Percentiles rank a stretch among this genome's conserved stretches.
Conservation (phyloP, 305 asterid genomes). For the Fraxinus angustifolia region DNA sequence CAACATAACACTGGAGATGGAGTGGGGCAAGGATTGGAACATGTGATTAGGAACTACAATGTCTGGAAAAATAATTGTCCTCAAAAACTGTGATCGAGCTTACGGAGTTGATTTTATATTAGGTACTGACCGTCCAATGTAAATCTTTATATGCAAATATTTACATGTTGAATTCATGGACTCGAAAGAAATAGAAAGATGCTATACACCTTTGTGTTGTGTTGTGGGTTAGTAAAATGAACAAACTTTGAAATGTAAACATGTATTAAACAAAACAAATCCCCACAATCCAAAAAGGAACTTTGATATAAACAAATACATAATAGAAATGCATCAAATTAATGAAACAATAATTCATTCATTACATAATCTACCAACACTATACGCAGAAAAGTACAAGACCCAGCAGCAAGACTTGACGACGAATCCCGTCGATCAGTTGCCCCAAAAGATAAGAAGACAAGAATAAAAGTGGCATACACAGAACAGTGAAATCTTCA, state of each 20-base stretch:
- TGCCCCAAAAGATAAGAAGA: background rate
- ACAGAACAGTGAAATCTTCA: background rate
- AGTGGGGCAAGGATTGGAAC: background rate
- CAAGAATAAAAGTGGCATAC: background rate
- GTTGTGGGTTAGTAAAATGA: background rate
- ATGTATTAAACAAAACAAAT: background rate
- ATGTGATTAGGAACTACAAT: background rate
- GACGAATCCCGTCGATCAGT: background rate
- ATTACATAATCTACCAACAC: background rate
- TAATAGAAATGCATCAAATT: background rate
- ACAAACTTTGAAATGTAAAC: background rate
- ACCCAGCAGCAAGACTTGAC: background rate
- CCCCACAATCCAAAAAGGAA: background rate
- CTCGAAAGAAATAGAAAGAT: background rate
- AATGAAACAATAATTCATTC: conserved; percentile 19
- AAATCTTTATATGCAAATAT: background rate
- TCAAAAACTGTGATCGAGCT: background rate
- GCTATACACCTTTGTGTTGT: background rate
- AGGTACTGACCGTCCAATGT: background rate
- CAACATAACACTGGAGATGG: background rate
- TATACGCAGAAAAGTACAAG: background rate
- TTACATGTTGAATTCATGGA: background rate
- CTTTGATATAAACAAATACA: background rate
- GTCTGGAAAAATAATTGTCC: background rate
- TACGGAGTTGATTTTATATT: background rate